Percentiles rank a stretch among this genome's conserved stretches.
phyloP scores from a whole-genome alignment of 2,329 filamentous ascomycete species.

The Penicillium verrucosum region DNA sequence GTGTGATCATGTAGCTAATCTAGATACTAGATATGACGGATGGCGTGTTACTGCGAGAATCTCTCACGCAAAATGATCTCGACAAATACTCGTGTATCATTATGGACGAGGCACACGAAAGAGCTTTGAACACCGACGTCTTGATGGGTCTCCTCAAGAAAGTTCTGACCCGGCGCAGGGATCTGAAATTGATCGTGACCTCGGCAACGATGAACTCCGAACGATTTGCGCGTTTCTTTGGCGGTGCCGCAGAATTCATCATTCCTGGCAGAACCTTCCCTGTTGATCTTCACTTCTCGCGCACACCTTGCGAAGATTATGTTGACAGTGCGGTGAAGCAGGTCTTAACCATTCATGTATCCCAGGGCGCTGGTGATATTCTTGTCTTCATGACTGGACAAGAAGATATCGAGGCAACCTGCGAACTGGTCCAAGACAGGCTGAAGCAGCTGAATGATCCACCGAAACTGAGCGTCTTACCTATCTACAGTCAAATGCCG shows the following conservation, averaged over 20 bases:
- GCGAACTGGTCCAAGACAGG: slow-evolving; percentile 84
- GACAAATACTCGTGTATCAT: slow-evolving; percentile 98
- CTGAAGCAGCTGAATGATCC: slow-evolving; percentile 88
- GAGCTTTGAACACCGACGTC: slow-evolving; percentile 93
- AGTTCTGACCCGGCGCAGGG: slow-evolving; percentile 80
- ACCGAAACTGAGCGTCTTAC: slow-evolving; percentile 87
- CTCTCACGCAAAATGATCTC: slow-evolving; percentile 84
- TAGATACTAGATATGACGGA: slow-evolving; percentile 76
- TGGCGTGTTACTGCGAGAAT: slow-evolving; percentile 89
- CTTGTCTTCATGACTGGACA: slow-evolving; percentile 99
- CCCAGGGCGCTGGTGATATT: slow-evolving; percentile 88
- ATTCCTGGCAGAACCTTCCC: slow-evolving; percentile 96
- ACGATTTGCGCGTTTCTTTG: slow-evolving; percentile 92
- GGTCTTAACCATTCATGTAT: slow-evolving; percentile 91
- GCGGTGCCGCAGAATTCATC: slow-evolving; percentile 91
- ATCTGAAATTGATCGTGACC: slow-evolving; percentile 94
- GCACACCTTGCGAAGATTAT: slow-evolving; percentile 94
- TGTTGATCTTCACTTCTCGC: slow-evolving; percentile 92
- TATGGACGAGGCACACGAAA: slow-evolving; percentile 98
- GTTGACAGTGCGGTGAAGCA: slow-evolving; percentile 97
- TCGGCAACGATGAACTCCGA: slow-evolving; percentile 99
- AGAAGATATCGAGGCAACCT: slow-evolving; percentile 96
- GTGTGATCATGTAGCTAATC: slow-evolving; percentile 7
- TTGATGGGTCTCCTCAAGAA: slow-evolving; percentile 98
- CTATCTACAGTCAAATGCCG: slow-evolving; percentile 99